phyloP scores from a whole-genome alignment of 805 yeast genomes.

The Kodamaea kakaduensis region DNA sequence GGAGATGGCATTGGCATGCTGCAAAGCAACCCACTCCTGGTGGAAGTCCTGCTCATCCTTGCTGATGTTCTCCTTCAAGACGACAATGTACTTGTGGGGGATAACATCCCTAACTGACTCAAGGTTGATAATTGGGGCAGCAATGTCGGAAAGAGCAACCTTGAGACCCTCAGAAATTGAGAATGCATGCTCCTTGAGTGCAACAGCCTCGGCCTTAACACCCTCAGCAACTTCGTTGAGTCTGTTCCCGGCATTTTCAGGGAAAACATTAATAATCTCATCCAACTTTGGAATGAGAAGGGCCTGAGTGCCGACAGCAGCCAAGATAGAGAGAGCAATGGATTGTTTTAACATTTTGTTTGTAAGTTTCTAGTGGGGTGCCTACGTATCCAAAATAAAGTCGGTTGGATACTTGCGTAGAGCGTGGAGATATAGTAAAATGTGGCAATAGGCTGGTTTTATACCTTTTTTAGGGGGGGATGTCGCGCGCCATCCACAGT shows the following conservation, averaged over 20 bases:
- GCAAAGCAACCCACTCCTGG: constrained; percentile 57
- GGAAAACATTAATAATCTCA: constrained; percentile 24
- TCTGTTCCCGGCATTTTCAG: constrained; percentile 3
- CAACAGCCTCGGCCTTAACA: constrained; percentile 5
- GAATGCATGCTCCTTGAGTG: constrained; percentile 6
- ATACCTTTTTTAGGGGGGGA: constrained; percentile 9
- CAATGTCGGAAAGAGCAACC: constrained; percentile 15
- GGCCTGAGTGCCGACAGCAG: constrained; percentile 38
- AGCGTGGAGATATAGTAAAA: constrained; percentile 2
- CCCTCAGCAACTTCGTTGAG: constrained; percentile 4
- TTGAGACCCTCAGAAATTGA: constrained; percentile 10
- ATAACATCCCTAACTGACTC: constrained; percentile 46
- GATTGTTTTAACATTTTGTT: constrained; percentile 37
- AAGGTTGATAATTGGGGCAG: constrained; percentile 43
- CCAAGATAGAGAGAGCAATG: constrained; percentile 41
- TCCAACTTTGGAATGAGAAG: constrained; percentile 23
- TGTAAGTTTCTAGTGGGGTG: constrained; percentile 1
- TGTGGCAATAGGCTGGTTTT: constrained; percentile 7
- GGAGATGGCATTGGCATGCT: constrained; percentile 45
- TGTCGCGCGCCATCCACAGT: constrained; percentile 5
- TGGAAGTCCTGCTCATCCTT: constrained; percentile 59
- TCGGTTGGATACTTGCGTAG: constrained; percentile 8
- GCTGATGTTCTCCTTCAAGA: constrained; percentile 64
- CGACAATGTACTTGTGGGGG: constrained; percentile 79
- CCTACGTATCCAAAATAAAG: constrained; percentile 8